A percentile compares a stretch with the other conserved stretches of the same genome.
These are phyloP conservation scores for Hibiscus mutabilis DNA, from an alignment of 345 rosid species.

Conservation along the genomic window DNA sequence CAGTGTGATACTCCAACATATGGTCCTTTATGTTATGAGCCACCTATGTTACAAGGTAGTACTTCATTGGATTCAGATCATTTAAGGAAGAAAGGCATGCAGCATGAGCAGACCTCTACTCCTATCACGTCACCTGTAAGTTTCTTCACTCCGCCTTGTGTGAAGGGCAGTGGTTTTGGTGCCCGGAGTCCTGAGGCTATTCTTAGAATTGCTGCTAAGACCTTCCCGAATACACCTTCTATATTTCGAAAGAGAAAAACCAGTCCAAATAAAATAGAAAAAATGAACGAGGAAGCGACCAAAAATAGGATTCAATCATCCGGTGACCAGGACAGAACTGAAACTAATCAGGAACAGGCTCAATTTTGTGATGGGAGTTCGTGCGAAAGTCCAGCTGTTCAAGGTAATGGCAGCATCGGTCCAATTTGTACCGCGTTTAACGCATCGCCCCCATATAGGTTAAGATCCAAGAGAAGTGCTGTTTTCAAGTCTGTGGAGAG, in stretches of 20 bases:
- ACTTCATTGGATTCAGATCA: slow-evolving; percentile 30
- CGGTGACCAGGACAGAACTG: slow-evolving; percentile 27
- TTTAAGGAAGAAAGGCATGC: slow-evolving; percentile 23
- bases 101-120: slow-evolving; percentile 35
- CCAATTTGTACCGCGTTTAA: slow-evolving; percentile 48
- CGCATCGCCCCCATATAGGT: slow-evolving; percentile 83
- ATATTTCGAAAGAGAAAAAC: slow-evolving; percentile 71
- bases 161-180: slow-evolving; percentile 33
- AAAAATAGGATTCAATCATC: slow-evolving; percentile 20
- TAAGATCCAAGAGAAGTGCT: slow-evolving; percentile 71
- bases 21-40: slow-evolving; percentile 54
- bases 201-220: slow-evolving; percentile 72
- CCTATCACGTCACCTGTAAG: slow-evolving; percentile 50
- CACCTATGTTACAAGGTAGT: slow-evolving; percentile 35
- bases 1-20: slow-evolving; percentile 32
- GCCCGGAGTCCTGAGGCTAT: slow-evolving; percentile 65
- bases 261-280: slow-evolving; percentile 18
- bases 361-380: slow-evolving; percentile 29
- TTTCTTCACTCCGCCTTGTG: slow-evolving; percentile 84
- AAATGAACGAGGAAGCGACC: slow-evolving; percentile 23
- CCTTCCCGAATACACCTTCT: slow-evolving; percentile 84
- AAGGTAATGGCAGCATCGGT: slow-evolving; percentile 25
- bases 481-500: slow-evolving; percentile 73
- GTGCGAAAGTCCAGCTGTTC: slow-evolving; percentile 30
- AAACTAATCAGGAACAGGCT: slow-evolving; percentile 23